Conservation (phyloP, 2,329 filamentous ascomycete genomes). For the Ophiostoma sp. region DNA sequence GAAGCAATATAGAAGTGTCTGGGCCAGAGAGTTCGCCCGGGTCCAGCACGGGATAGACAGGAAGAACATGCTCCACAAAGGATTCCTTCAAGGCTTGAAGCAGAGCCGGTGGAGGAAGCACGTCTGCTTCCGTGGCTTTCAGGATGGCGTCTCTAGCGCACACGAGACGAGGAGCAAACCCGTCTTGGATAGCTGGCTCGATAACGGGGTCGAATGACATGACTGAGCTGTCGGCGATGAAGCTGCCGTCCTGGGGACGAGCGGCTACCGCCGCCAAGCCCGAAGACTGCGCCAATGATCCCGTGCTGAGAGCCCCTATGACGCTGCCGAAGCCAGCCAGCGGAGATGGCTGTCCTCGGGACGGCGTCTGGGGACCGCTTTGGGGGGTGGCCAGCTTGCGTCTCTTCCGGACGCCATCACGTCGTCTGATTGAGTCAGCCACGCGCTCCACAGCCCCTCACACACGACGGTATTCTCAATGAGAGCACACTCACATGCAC, state of each 20-base stretch:
- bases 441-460: not conserved
- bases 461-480: not conserved
- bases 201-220: not conserved
- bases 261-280: not conserved
- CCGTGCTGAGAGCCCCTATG: not conserved
- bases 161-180: not conserved
- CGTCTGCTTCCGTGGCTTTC: not conserved
- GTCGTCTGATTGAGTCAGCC: not conserved
- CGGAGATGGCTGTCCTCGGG: not conserved
- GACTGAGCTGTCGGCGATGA: not conserved
- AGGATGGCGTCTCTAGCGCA: not conserved
- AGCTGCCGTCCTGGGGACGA: not conserved
- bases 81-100: not conserved
- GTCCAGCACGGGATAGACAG: not conserved
- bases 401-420: not conserved
- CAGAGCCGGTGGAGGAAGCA: not conserved
- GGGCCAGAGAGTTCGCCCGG: not conserved
- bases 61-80: not conserved
- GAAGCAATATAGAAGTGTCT: not conserved
- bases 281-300: not conserved
- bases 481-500: not conserved
- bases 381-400: not conserved
- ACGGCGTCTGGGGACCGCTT: not conserved
- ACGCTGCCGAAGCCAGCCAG: not conserved
- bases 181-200: not conserved